A percentile compares a stretch with the other conserved stretches of the same genome.
Evolutionary conservation across 1,139 yeast species (phyloP).

Genomic region (Debaryomycetaceae sp.): DNA sequence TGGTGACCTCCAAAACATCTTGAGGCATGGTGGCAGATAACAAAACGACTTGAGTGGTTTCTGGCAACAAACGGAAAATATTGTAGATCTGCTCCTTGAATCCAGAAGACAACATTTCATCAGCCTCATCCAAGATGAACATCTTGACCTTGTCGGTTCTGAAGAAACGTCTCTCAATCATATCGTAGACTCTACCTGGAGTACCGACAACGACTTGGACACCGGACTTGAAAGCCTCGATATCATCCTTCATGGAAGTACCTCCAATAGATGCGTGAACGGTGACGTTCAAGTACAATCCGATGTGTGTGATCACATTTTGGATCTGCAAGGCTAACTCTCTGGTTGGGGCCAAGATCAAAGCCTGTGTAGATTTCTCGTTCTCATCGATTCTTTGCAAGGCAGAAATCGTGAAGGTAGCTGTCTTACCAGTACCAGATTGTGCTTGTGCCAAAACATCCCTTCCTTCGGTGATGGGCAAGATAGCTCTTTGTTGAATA

Average conservation of each 20-base stretch:
- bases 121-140: conserved; percentile 99
- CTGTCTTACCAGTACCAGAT: conserved; percentile 99
- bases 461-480: conserved; percentile 94
- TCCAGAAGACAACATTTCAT: conserved; percentile 95
- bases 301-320: conserved; percentile 91
- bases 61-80: conserved; percentile 91
- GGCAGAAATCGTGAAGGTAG: conserved; percentile 96
- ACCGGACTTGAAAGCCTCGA: conserved; percentile 87
- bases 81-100: conserved; percentile 98
- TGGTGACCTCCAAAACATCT: conserved; percentile 94
- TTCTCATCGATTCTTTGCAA: conserved; percentile 86
- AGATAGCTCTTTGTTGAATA: conserved; percentile 96
- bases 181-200: conserved; percentile 98
- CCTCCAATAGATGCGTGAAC: conserved; percentile 99
- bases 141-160: conserved; percentile 88
- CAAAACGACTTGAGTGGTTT: conserved; percentile 92
- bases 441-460: conserved; percentile 99
- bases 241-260: conserved; percentile 87
- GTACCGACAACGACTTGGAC: conserved; percentile 98
- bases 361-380: conserved; percentile 82
- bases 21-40: conserved; percentile 98
- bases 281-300: conserved; percentile 87
- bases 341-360: conserved; percentile 97
- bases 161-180: conserved; percentile 93
- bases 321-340: conserved; percentile 98